These are phyloP conservation scores for Plectosphaerella plurivora DNA, from an alignment of 2,329 filamentous ascomycete species.

Conservation along the genomic window DNA sequence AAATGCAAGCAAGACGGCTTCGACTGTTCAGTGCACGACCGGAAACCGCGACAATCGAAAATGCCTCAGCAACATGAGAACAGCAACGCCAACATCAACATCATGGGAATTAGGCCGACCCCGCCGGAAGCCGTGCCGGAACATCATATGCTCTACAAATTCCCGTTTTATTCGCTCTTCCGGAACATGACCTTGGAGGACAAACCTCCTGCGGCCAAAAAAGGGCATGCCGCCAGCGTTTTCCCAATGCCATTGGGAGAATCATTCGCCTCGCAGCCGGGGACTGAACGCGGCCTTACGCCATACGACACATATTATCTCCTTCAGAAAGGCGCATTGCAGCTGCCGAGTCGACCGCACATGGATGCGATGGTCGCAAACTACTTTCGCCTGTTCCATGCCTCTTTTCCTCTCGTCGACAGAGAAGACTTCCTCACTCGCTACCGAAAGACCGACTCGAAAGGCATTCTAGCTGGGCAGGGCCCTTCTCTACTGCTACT, in stretches of 20 bases:
- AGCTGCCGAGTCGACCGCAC: slow-evolving; percentile 8
- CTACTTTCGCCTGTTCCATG: slow-evolving; percentile 14
- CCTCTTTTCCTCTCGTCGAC: slow-evolving; percentile 15
- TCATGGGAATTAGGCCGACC: not conserved
- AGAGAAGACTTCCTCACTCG: slow-evolving; percentile 7
- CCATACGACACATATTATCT: slow-evolving; percentile 12
- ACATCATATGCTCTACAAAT: not conserved
- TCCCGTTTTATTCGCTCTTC: slow-evolving; percentile 8
- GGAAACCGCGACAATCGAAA: slow-evolving; percentile 9
- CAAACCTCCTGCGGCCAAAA: not conserved
- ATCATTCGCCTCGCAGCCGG: not conserved
- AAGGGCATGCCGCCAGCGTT: not conserved
- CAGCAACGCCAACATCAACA: not conserved
- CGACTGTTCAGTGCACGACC: slow-evolving; percentile 12
- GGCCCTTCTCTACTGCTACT: not conserved
- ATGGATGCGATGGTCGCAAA: slow-evolving; percentile 11
- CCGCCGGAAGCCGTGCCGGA: not conserved
- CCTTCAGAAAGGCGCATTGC: slow-evolving; percentile 10
- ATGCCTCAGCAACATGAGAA: not conserved
- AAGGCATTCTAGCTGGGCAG: not conserved
- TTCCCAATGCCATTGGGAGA: not conserved
- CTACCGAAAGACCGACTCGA: slow-evolving; percentile 2
- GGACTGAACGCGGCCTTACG: not conserved
- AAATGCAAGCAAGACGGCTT: slow-evolving; percentile 18
- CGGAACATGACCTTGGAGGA: slow-evolving; percentile 4